Base-by-base conservation (phyloP, 2,329 filamentous ascomycete species). In the Xylaria sp. region DNA sequence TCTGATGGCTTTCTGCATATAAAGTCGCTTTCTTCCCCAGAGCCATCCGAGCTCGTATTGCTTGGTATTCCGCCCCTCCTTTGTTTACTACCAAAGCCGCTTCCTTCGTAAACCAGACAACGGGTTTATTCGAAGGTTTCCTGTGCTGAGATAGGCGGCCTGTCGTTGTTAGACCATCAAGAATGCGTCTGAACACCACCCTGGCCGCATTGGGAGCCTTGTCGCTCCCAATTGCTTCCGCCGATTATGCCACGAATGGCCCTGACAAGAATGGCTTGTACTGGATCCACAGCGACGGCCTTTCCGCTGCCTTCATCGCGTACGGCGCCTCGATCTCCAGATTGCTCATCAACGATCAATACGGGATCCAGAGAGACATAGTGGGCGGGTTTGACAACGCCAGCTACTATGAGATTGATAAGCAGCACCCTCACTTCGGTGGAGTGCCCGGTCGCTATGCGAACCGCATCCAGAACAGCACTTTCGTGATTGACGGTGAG, bases 381-480 rank as follows among this genome's bases (percentile, higher is more conserved):
- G 88, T 94, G 0, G 85, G 86, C 55, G 92, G 92, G 56, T 94
- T 89, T 74, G 92, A 94, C 81, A 93, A 93, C 76, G 91, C 91
- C 53, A 87, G 82, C 60, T 89, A 91, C 80, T 94, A 94, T 80
- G 80, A 79, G 67, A 78, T 88, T 57, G 90, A 93, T 78, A 80
- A 80, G 67, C 82, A 86, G 68, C 91, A 94, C 78, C 89, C 87
- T 59, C 91, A 93, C 82, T 89, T 91, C 72, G 92, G 91, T 66
- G 83, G 89, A 73, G 88, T 94, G 0, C 91, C 91, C 0, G 91
- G 91, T 55, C 89, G 92, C 63, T 94, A 94, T 77, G 92, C 92
- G 66, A 94, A 94, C 79, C 89, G 92, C 71, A 94, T 94, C 83
- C 89, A 88, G 83, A 93, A 94, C 83, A 90, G 87, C 78, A 90